Evolutionary conservation across 257 asterid species (phyloP).

Genomic region (Gynochthodes officinalis): DNA sequence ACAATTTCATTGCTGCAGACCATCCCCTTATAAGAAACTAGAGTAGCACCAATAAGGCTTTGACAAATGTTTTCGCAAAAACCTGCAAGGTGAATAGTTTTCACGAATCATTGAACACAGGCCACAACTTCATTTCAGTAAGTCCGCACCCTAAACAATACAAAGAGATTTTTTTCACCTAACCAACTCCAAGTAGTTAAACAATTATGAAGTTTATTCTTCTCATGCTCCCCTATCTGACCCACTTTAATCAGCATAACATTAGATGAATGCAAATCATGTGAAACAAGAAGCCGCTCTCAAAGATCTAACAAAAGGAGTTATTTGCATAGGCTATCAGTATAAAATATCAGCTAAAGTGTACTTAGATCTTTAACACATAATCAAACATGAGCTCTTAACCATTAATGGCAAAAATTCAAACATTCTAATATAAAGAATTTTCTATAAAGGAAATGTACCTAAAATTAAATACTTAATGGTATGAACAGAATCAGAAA

Average conservation of each 20-base stretch:
- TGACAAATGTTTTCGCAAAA: conserved; percentile 41
- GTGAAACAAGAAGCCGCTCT: background rate
- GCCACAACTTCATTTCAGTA: conserved; percentile 1
- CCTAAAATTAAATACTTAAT: background rate
- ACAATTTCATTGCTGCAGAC: conserved; percentile 33
- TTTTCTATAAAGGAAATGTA: background rate
- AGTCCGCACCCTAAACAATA: background rate
- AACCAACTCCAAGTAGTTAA: background rate
- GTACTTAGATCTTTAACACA: background rate
- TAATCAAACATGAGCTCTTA: background rate
- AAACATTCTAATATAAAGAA: too few species aligned
- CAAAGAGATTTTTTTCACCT: background rate
- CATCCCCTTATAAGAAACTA: conserved; percentile 55
- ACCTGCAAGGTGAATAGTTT: conserved; percentile 40
- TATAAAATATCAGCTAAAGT: background rate
- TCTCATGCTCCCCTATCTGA: background rate
- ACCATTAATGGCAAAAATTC: background rate
- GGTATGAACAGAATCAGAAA: background rate
- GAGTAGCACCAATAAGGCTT: conserved; percentile 71
- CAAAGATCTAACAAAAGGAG: background rate
- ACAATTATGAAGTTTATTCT: background rate
- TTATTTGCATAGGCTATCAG: background rate
- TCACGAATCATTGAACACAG: background rate
- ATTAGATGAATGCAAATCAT: background rate
- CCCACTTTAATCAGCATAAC: background rate